Evolutionary conservation across 305 asterid genomes (phyloP).

Genomic region (Caryopteris hybrid): DNA sequence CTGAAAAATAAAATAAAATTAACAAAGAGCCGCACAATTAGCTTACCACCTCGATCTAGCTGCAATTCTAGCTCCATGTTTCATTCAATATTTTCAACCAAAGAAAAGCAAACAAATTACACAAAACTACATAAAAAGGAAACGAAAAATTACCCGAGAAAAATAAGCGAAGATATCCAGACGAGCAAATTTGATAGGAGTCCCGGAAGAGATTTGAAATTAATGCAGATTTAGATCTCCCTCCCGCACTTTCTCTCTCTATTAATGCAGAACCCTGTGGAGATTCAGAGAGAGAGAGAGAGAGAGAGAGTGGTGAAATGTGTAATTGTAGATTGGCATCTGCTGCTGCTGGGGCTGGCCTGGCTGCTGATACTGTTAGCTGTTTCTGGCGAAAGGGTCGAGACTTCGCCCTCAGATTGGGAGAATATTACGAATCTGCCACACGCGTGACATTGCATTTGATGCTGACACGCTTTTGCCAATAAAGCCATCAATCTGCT

Average conservation of each 20-base stretch:
- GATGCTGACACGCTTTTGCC: constrained; percentile 15
- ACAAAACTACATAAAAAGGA: not conserved
- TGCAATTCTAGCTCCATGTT: constrained; percentile 19
- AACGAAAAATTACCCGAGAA: constrained; percentile 23
- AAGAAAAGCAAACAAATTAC: not conserved
- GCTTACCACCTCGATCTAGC: constrained; percentile 34
- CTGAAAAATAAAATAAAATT: constrained; percentile 15
- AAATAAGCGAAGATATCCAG: constrained; percentile 7
- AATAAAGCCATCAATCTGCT: constrained; percentile 1
- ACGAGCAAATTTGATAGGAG: constrained; percentile 19
- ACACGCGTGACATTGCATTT: constrained; percentile 18
- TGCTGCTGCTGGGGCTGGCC: constrained; percentile 29
- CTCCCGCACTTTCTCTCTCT: constrained; percentile 15
- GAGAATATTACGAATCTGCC: constrained; percentile 28
- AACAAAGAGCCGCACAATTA: constrained; percentile 7
- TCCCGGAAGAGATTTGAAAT: constrained; percentile 14
- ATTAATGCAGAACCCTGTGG: constrained; percentile 23
- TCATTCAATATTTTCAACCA: not conserved
- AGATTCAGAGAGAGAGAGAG: constrained; percentile 17
- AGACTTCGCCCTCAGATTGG: constrained; percentile 26
- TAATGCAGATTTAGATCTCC: constrained; percentile 27
- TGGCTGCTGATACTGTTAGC: constrained; percentile 37
- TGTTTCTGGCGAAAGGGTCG: constrained; percentile 25
- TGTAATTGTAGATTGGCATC: constrained; percentile 21
- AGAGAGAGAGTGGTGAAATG: constrained; percentile 21